Percentiles rank a stretch among this genome's conserved stretches.
phyloP scores from a whole-genome alignment of 2,329 filamentous ascomycete genomes.

The Pyricularia sp. region DNA sequence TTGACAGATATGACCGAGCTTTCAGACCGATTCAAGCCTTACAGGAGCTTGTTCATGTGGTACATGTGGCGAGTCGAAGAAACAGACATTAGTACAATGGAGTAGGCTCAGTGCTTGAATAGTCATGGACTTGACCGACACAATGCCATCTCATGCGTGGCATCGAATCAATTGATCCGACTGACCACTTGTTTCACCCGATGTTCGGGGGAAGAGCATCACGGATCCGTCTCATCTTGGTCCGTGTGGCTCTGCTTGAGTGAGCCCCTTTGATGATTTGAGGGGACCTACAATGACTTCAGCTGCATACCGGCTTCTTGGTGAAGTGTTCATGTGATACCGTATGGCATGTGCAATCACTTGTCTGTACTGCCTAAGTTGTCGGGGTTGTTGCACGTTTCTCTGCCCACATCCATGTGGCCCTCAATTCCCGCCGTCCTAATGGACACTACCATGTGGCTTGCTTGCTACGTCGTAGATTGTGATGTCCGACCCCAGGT shows the following conservation, averaged over 20 bases:
- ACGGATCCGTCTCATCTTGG: neutral
- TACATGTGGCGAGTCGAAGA: constrained; percentile 89
- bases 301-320: neutral
- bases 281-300: neutral
- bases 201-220: neutral
- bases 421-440: neutral
- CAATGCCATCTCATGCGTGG: neutral
- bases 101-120: constrained; percentile 16
- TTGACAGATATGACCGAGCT: constrained; percentile 75
- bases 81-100: constrained; percentile 56
- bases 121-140: neutral
- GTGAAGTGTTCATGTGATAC: neutral
- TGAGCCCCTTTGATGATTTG: neutral
- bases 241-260: neutral
- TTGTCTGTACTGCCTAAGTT: neutral
- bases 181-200: neutral
- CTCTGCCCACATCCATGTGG: neutral
- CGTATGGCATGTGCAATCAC: neutral
- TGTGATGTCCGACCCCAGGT: neutral
- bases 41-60: constrained; percentile 93
- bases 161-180: neutral
- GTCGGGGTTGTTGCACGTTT: neutral
- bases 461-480: too few relatives aligned
- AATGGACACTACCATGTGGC: neutral
- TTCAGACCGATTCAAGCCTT: constrained; percentile 69